Evolutionary conservation across 768 basidiomycete genomes (phyloP).

Genomic region (Leucogyrophana mollusca): DNA sequence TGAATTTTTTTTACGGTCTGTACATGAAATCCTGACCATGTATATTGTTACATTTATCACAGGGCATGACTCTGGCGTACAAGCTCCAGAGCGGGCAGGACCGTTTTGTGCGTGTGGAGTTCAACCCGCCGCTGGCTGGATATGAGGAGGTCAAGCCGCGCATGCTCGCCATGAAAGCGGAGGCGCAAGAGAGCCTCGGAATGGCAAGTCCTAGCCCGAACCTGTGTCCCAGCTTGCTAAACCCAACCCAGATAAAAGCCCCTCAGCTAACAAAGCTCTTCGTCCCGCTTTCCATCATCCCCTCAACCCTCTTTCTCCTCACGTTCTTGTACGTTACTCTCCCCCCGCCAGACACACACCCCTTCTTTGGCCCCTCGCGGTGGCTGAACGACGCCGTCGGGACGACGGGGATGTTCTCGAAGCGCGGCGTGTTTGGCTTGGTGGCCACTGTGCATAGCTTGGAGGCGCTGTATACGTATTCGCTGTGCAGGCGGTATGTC

Average conservation of each 20-base stretch:
- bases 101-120: conserved; percentile 47
- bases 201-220: conserved; percentile 51
- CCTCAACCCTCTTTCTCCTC: conserved; percentile 17
- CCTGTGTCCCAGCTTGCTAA: not conserved
- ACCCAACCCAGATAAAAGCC: conserved; percentile 48
- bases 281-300: conserved; percentile 38
- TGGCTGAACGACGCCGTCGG: too few relatives aligned
- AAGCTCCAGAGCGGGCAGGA: conserved; percentile 47
- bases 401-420: too few relatives aligned
- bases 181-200: conserved; percentile 77
- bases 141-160: conserved; percentile 86
- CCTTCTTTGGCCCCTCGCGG: too few relatives aligned
- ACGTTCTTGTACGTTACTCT: conserved; percentile 15
- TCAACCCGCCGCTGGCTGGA: conserved; percentile 69
- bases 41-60: not conserved
- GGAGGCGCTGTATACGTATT: conserved; percentile 27
- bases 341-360: conserved; percentile 16
- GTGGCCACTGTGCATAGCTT: conserved; percentile 11
- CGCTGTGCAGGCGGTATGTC: conserved; percentile 29
- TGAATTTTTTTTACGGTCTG: not conserved
- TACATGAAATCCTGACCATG: not conserved
- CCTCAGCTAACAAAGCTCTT: conserved; percentile 62
- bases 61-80: conserved; percentile 75
- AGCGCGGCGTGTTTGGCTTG: conserved; percentile 10
- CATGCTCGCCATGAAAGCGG: conserved; percentile 74